phyloP scores from a whole-genome alignment of 768 basidiomycete genomes.

The Suillus bovinus region DNA sequence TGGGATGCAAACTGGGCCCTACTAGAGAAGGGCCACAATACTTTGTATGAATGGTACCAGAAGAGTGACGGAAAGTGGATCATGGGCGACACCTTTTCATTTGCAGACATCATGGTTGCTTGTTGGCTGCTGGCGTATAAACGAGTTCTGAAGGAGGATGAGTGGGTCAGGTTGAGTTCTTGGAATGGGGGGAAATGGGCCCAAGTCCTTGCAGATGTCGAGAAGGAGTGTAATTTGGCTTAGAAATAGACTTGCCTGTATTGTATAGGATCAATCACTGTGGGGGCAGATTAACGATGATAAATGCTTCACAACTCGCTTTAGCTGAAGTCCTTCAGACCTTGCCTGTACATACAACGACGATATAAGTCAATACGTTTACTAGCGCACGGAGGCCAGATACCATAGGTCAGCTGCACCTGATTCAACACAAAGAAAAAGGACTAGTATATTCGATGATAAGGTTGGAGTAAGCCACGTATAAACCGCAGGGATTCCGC shows the following conservation, averaged over 20 bases:
- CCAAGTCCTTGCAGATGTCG: slow-evolving; percentile 23
- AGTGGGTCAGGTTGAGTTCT: slow-evolving; percentile 27
- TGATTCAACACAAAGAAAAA: background rate
- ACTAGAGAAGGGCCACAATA: slow-evolving; percentile 17
- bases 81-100: slow-evolving; percentile 31
- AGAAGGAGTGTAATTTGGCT: slow-evolving; percentile 26
- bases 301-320: background rate
- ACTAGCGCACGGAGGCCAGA: too few relatives aligned
- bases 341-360: background rate
- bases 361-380: background rate
- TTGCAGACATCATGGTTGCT: slow-evolving; percentile 33
- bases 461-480: background rate
- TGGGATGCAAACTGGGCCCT: slow-evolving; percentile 30
- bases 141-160: slow-evolving; percentile 21
- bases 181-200: slow-evolving; percentile 30
- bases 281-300: background rate
- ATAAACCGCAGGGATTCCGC: background rate
- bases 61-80: slow-evolving; percentile 28
- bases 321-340: background rate
- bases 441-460: background rate
- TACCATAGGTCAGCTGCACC: too few relatives aligned
- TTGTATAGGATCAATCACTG: background rate
- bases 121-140: slow-evolving; percentile 17
- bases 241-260: background rate
- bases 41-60: slow-evolving; percentile 23